Conservation (phyloP, 1,284 basidiomycete species). For the Trichosporon sp. region DNA sequence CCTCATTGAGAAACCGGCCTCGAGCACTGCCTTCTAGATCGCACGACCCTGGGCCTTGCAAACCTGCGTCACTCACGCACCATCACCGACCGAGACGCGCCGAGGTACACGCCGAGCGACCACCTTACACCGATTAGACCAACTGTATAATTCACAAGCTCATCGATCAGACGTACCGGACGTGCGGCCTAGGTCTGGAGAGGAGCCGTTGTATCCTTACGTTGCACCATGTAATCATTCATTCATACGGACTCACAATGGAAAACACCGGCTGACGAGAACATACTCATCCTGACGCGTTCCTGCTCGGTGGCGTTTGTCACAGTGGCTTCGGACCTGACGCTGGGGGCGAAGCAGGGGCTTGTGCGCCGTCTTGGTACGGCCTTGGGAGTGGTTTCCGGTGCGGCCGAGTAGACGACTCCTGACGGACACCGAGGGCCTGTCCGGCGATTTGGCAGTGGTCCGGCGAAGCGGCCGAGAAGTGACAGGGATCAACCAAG, state of each 20-base stretch:
- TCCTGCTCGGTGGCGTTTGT: neutral
- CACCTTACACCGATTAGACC: neutral
- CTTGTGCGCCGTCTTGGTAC: neutral
- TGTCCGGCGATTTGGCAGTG: too few relatives aligned
- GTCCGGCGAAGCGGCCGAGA: too few relatives aligned
- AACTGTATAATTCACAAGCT: neutral
- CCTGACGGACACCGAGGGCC: too few relatives aligned
- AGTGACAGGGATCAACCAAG: too few relatives aligned
- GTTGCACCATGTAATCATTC: neutral
- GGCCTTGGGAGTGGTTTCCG: neutral
- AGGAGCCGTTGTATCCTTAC: neutral
- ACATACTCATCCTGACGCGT: neutral
- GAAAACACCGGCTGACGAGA: neutral
- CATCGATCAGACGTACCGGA: neutral
- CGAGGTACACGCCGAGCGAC: neutral
- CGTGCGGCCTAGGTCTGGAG: neutral
- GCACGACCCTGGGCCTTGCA: too few relatives aligned
- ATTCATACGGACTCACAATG: neutral
- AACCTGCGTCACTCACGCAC: neutral
- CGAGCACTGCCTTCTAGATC: neutral
- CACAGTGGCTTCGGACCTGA: neutral
- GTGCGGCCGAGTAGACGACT: too few relatives aligned
- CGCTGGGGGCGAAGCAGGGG: neutral
- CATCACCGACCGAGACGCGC: neutral
- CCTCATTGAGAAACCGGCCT: neutral